Evolutionary conservation across 768 basidiomycete genomes (phyloP), one percentile per base, ranked within the genome.

Genomic region (Tylopilus rubrobrunneus): DNA sequence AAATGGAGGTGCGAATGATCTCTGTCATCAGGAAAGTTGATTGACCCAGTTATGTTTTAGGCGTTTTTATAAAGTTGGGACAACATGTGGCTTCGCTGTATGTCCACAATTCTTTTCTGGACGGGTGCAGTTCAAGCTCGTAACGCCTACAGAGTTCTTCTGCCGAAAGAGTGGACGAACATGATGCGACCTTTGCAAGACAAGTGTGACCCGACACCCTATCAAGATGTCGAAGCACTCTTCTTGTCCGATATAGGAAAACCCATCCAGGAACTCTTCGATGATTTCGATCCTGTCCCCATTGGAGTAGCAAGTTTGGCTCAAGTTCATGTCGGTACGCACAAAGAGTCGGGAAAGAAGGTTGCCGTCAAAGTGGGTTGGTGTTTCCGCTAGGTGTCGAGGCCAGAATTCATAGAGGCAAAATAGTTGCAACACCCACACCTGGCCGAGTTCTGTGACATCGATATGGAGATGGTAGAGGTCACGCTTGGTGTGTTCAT

Each of bases 271-370:
- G 87, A 89, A 19, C 69, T 93, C 31, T 98, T 98, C 63, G 82
- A 83, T 12, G 82, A 92, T 55, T 96, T 98, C 65, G 85, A 97
- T 60, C 84, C 84, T 5, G 74, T 77, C 17, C 97, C 97, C 7
- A 90, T 98, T 43, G 97, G 97, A 3, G 93, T 98, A 15, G 97
- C 97, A 12, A 96, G 92, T 62, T 72, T 98, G 36, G 97, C 97
- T 6, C 97, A 99, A 70, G 97, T 98, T 15, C 97, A 98, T 70
- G 80, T 87, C 19, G 97, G 85, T 4, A 80, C 71, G 14, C 84
- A 91, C 56, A 80, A 81, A 48, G 75, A 81, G 45, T 84, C 87
- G 5, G 89, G 91, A 3, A 78, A 79, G 67, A 72, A 74, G 51
- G 93, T 94, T 27, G 97, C 97, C 8, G 88, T 98, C 48, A 96